Base-by-base conservation (phyloP, 495 filamentous ascomycete genomes). In the Penicillium arizonense region DNA sequence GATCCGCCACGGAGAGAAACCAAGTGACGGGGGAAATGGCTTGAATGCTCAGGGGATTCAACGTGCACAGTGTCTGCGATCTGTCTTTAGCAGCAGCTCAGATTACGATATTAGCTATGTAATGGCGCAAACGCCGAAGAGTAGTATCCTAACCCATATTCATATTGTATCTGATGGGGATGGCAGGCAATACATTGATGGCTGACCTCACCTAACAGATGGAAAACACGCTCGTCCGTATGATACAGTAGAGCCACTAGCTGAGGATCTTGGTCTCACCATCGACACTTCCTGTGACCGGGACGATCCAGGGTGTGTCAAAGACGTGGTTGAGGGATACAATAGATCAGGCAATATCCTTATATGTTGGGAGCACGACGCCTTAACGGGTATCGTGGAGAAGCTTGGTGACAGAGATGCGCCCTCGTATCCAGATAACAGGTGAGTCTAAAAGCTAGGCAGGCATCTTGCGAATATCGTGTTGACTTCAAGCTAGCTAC, bases 1-100 rank as follows among this genome's bases (percentile, higher is more conserved):
- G 5, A 83, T 83, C 62, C 77, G 81, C 7, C 81, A 83, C 55
- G 81, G 80, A 54, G 81, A 83, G 58, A 83, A 83, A 64, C 81
- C 79, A 18, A 55, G 52, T 24, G 58, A 77, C 47, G 73, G 72
- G 28, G 63, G 56, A 9, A 63, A 65, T 33, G 79, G 79, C 0
- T 64, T 83, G 20, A 79, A 63, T 28, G 40, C 73, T 0, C 49
- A 72, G 42, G 81, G 81, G 13, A 20, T 70, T 12, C 34, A 77
- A 56, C 78, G 81, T 20, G 75, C 81, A 0, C 72, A 83, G 51
- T 82, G 78, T 54, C 61, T 83, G 23, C 65, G 65, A 5, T 52
- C 57, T 13, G 73, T 80, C 5, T 83, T 83, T 45, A 75, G 78
- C 4, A 50, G 59, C 0, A 49, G 55, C 16, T 79, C 77, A 3